Evolutionary conservation across 163 green algal species (phyloP).

Genomic region (Prototheca wickerhamii): DNA sequence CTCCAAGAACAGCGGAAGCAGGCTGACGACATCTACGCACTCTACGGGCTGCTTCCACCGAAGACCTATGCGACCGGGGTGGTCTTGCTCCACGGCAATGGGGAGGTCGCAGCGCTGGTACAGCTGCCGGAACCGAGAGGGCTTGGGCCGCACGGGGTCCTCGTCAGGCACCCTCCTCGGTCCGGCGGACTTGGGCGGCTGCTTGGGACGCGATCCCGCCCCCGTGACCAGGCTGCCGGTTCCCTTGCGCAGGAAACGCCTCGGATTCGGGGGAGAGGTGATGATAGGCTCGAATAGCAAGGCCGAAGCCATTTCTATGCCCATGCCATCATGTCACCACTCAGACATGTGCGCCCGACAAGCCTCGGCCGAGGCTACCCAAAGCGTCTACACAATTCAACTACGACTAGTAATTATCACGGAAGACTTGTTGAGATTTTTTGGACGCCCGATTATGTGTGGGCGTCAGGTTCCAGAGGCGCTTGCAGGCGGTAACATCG

Average conservation of each 20-base stretch:
- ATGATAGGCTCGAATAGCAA: neutral
- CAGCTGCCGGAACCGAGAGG: neutral
- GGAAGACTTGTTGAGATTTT: no score
- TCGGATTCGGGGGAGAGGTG: neutral
- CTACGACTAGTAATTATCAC: no score
- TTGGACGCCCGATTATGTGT: no score
- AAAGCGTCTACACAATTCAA: no score
- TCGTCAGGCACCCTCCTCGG: no score
- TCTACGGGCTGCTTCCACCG: neutral
- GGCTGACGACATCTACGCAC: neutral
- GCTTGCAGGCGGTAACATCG: no score
- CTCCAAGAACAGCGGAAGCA: conserved; percentile 18
- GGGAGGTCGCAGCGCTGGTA: neutral
- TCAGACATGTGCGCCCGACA: no score
- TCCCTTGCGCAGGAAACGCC: neutral
- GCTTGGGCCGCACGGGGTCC: neutral
- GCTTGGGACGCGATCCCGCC: no score
- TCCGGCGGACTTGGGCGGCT: no score
- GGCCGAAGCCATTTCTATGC: neutral
- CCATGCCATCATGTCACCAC: neutral
- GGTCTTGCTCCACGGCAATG: neutral
- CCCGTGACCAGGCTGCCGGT: neutral
- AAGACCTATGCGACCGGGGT: neutral
- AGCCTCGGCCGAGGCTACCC: no score
- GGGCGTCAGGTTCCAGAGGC: no score